Conservation (phyloP, 495 filamentous ascomycete species). For the Penicilliopsis zonata region DNA sequence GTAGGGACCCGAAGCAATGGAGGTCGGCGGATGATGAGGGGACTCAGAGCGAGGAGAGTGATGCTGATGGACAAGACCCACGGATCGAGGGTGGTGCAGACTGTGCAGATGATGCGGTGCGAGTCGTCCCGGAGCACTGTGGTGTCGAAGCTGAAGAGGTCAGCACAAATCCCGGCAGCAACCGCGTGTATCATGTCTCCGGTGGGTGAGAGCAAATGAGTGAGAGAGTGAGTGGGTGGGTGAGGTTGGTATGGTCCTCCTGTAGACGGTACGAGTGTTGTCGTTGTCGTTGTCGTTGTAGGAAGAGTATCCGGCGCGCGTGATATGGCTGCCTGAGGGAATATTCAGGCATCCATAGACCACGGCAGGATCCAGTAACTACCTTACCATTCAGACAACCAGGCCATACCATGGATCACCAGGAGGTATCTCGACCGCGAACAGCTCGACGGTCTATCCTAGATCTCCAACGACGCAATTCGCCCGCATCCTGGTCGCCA, state of each 20-base stretch:
- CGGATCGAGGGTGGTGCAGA: slow-evolving; percentile 45
- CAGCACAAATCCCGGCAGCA: slow-evolving; percentile 8
- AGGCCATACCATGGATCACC: no score
- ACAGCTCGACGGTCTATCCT: no score
- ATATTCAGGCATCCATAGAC: no score
- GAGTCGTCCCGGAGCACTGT: slow-evolving; percentile 13
- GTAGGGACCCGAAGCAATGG: slow-evolving; percentile 46
- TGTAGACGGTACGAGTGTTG: no score
- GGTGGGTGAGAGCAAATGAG: not conserved
- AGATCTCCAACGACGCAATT: not conserved
- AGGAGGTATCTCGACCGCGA: no score
- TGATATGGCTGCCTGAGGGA: no score
- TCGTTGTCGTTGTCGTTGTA: no score
- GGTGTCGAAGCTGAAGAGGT: slow-evolving; percentile 23
- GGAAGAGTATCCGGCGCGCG: no score
- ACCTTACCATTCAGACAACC: no score
- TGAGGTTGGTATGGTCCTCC: no score
- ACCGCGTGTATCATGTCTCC: not conserved
- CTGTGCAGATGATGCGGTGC: slow-evolving; percentile 25
- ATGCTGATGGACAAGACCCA: slow-evolving; percentile 53
- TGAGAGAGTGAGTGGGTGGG: slow-evolving; percentile 5
- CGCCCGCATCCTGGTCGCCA: not conserved
- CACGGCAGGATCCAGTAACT: no score
- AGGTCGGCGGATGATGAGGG: slow-evolving; percentile 28
- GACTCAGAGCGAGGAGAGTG: slow-evolving; percentile 46